A percentile compares a stretch with the other conserved stretches of the same genome.
Conservation (phyloP, 257 asterid genomes). For the Ehretia macrophylla region DNA sequence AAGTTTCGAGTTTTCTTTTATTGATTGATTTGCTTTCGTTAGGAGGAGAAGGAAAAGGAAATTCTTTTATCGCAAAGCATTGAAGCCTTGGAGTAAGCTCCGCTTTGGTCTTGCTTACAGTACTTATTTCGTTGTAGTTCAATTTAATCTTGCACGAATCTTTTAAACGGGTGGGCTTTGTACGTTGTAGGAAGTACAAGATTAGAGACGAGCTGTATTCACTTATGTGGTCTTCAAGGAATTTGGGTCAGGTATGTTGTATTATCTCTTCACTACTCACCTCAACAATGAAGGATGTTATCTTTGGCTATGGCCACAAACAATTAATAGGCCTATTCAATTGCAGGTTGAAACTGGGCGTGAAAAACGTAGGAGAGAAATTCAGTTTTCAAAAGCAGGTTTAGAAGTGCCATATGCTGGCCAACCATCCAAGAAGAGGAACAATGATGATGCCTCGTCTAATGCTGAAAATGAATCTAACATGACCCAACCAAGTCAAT, state of each 20-base stretch:
- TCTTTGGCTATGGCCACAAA: constrained; percentile 3
- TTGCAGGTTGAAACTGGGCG: constrained; percentile 77
- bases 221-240: constrained; percentile 86
- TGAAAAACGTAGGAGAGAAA: constrained; percentile 76
- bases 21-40: constrained; percentile 12
- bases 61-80: constrained; percentile 59
- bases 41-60: constrained; percentile 90
- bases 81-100: constrained; percentile 63
- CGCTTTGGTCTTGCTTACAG: constrained; percentile 2
- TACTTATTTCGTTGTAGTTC: not conserved
- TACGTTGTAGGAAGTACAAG: constrained; percentile 68
- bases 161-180: not conserved
- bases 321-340: constrained; percentile 5
- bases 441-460: constrained; percentile 13
- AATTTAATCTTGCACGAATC: not conserved
- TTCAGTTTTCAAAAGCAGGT: constrained; percentile 64
- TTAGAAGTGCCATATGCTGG: constrained; percentile 45
- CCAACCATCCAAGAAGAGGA: constrained; percentile 49
- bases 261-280: constrained; percentile 6
- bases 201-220: constrained; percentile 63
- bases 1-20: constrained; percentile 2
- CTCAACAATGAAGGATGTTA: not conserved
- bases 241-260: constrained; percentile 75
- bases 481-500: constrained; percentile 14
- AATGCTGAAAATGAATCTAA: constrained; percentile 27